Evolutionary conservation across 257 asterid genomes (phyloP), one percentile per base, ranked within the genome.

Genomic region (Ilex asprella): DNA sequence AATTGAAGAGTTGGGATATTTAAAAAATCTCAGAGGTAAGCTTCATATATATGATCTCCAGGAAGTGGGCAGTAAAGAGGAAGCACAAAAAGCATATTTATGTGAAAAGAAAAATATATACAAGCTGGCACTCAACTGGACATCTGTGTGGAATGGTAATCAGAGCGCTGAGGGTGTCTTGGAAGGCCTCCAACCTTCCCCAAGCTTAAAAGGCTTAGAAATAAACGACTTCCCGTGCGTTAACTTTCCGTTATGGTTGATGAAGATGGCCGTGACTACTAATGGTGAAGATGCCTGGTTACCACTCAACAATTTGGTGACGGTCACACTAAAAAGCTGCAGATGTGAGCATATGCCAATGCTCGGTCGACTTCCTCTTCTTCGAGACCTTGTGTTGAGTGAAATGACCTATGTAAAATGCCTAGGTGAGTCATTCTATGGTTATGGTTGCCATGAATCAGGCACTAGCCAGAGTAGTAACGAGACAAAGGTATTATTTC

Each of bases 181-280:
- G 63, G 83, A 78, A 11, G 75, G 79, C 39, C 73, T 78, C 13
- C 54, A 59, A 56, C 79, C 82, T 11, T 74, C 70, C 56, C 55
- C 55, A 8, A 27, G 39, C 58, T 6, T 70, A 15, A 60, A 67
- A 41, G 10, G 41, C 13, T 27, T 67, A 30, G 3, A 4, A 2
- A 55, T 74, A 7, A 0, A 3, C 2, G 5, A 61, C 30, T 77
- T 62, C 31, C 13, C 1, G 12, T 66, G 78, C 41, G 21, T 3
- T 30, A 61, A 21, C 15, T 63, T 73, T 10, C 73, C 73, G 9
- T 44, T 7, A 7, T 72, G 77, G 80, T 47, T 56, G 16, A 54
- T 52, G 63, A 70, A 39, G 16, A 35, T 66, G 72, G 31, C 3
- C 5, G 64, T 7, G 15, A 7, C 14, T 16, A 10, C 47, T 12